Percentiles rank a stretch among this genome's conserved stretches.
These are phyloP conservation scores for Pythium guiyangense DNA, from an alignment of 352 stramenopile species.

Conservation along the genomic window DNA sequence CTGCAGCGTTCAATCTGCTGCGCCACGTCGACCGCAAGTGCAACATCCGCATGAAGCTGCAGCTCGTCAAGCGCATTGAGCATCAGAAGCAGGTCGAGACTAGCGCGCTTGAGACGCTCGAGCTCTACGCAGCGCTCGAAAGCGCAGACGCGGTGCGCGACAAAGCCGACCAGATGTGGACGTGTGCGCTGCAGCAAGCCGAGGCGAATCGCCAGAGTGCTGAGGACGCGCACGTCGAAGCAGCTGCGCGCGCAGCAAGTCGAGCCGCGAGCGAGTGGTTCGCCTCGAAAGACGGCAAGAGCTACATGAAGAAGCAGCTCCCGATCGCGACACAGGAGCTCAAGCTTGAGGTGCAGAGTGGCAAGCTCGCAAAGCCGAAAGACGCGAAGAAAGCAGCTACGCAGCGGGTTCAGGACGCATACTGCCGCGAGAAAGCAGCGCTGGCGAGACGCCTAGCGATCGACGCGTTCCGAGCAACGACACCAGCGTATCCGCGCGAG, in stretches of 20 bases:
- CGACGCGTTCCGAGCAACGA: conserved; percentile 7
- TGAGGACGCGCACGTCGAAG: conserved; percentile 27
- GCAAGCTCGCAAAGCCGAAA: conserved; percentile 34
- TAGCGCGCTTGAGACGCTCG: conserved; percentile 13
- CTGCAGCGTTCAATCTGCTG: conserved; percentile 35
- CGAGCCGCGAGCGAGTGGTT: conserved; percentile 43
- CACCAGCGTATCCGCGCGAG: conserved; percentile 7
- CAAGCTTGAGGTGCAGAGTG: conserved; percentile 42
- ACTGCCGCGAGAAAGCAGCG: conserved; percentile 7
- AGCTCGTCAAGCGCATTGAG: conserved; percentile 40
- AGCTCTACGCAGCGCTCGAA: conserved; percentile 29
- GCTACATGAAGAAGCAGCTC: conserved; percentile 53
- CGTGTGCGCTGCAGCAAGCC: conserved; percentile 24
- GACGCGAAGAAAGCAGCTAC: conserved; percentile 7
- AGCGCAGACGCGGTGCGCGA: conserved; percentile 20
- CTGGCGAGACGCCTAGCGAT: conserved; percentile 5
- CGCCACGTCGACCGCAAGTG: conserved; percentile 36
- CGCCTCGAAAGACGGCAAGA: conserved; percentile 58
- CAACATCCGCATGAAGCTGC: conserved; percentile 62
- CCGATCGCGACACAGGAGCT: conserved; percentile 33
- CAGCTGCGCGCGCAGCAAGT: conserved; percentile 13
- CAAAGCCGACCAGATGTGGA: conserved; percentile 29
- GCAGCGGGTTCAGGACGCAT: conserved; percentile 4
- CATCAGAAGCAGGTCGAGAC: conserved; percentile 10
- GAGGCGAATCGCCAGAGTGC: conserved; percentile 29